phyloP scores from a whole-genome alignment of 257 asterid species.

The Primulina eburnea region DNA sequence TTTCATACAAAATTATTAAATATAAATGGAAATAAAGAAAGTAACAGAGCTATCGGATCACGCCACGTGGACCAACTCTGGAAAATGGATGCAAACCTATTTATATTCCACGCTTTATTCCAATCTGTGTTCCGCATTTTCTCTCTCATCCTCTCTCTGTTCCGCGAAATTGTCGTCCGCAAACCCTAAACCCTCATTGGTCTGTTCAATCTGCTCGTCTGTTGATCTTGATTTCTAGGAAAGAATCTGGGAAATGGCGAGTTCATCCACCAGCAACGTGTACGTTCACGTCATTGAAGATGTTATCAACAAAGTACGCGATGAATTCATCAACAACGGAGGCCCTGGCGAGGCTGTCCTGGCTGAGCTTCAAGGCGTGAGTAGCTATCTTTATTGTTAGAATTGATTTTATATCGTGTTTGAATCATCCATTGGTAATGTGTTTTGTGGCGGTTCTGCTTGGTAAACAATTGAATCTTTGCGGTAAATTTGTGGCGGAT shows the following conservation, averaged over 20 bases:
- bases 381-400: background rate
- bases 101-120: constrained; percentile 44
- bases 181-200: constrained; percentile 20
- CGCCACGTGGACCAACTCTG: constrained; percentile 36
- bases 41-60: background rate
- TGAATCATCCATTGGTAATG: background rate
- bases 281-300: constrained; percentile 87
- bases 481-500: constrained; percentile 1
- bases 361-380: constrained; percentile 89
- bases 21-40: too few species aligned
- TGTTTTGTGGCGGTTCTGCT: background rate
- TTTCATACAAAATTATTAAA: too few species aligned
- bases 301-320: constrained; percentile 86
- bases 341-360: constrained; percentile 93
- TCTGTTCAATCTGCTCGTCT: constrained; percentile 6
- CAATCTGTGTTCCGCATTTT: constrained; percentile 32
- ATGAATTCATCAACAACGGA: constrained; percentile 62
- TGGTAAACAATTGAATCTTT: constrained; percentile 10
- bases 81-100: constrained; percentile 66
- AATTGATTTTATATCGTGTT: background rate
- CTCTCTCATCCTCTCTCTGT: constrained; percentile 22
- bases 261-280: constrained; percentile 69
- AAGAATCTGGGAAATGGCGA: constrained; percentile 50
- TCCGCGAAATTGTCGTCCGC: constrained; percentile 22
- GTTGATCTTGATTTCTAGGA: background rate